These are phyloP conservation scores for Podaxis rugospora DNA, from an alignment of 768 basidiomycete genomes.

Conservation along the genomic window DNA sequence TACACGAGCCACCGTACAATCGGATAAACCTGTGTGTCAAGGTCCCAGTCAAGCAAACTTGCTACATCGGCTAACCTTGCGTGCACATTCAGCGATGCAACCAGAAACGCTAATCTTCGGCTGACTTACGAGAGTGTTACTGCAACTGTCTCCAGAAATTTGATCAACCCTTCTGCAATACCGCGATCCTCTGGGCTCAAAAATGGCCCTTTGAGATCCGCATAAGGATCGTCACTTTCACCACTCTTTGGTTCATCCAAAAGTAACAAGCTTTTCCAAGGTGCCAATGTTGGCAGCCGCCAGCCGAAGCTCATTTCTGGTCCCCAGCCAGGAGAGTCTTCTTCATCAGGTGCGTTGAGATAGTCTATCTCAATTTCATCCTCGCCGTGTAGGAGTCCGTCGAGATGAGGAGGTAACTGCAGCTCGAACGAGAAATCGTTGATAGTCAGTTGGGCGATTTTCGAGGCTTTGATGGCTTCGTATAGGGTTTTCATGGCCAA, in stretches of 20 bases:
- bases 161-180: constrained; percentile 66
- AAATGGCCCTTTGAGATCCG: constrained; percentile 55
- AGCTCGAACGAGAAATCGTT: constrained; percentile 79
- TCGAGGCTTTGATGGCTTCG: constrained; percentile 69
- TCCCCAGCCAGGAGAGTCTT: constrained; percentile 55
- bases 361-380: constrained; percentile 54
- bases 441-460: constrained; percentile 75
- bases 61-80: constrained; percentile 75
- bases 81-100: constrained; percentile 1
- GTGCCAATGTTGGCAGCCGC: constrained; percentile 68
- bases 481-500: constrained; percentile 77
- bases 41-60: constrained; percentile 75
- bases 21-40: constrained; percentile 79
- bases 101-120: background rate
- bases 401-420: constrained; percentile 80
- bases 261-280: constrained; percentile 90
- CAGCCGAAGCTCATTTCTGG: constrained; percentile 67
- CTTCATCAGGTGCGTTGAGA: constrained; percentile 46
- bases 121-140: constrained; percentile 73
- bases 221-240: constrained; percentile 49
- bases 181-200: constrained; percentile 60
- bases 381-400: constrained; percentile 62
- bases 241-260: constrained; percentile 47
- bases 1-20: constrained; percentile 92
- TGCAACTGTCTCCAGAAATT: constrained; percentile 70